phyloP scores from a whole-genome alignment of 2,329 filamentous ascomycete species.

The Aspergillus cejpii region DNA sequence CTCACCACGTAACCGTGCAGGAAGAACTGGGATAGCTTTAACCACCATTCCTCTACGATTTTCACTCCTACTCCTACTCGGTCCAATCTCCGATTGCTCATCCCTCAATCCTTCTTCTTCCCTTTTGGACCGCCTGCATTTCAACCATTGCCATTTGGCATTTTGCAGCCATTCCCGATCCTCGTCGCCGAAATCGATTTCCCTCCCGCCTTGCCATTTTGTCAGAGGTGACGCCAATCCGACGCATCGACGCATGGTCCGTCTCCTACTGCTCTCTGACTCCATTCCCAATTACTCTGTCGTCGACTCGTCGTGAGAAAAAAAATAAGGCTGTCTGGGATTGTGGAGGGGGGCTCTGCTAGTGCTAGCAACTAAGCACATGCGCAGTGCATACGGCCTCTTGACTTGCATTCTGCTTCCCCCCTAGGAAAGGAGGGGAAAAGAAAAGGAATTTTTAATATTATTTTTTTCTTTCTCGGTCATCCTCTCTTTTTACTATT shows the following conservation, averaged over 20 bases:
- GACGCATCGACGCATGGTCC: constrained; percentile 10
- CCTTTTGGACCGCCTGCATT: constrained; percentile 34
- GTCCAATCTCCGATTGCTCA: constrained; percentile 28
- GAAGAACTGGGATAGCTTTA: constrained; percentile 24
- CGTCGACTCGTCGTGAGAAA: neutral
- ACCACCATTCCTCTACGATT: constrained; percentile 21
- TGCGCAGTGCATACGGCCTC: constrained; percentile 22
- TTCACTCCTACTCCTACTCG: constrained; percentile 17
- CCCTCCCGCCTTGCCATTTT: constrained; percentile 13
- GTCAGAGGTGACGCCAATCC: constrained; percentile 11
- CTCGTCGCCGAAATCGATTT: constrained; percentile 21
- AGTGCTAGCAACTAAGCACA: constrained; percentile 24
- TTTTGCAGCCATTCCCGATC: constrained; percentile 16
- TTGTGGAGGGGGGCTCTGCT: constrained; percentile 20
- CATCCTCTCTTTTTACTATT: no score
- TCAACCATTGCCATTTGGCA: constrained; percentile 27
- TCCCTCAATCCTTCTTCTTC: constrained; percentile 20
- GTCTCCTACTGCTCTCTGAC: neutral
- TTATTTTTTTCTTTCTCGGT: constrained; percentile 5
- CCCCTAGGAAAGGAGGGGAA: neutral
- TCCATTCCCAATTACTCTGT: neutral
- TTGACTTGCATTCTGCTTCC: constrained; percentile 19
- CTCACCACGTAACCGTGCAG: constrained; percentile 35
- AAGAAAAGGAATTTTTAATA: constrained; percentile 1
- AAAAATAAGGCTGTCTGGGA: constrained; percentile 4